Base-by-base conservation (phyloP, 2,329 filamentous ascomycete species). In the Alternaria brassicicola region DNA sequence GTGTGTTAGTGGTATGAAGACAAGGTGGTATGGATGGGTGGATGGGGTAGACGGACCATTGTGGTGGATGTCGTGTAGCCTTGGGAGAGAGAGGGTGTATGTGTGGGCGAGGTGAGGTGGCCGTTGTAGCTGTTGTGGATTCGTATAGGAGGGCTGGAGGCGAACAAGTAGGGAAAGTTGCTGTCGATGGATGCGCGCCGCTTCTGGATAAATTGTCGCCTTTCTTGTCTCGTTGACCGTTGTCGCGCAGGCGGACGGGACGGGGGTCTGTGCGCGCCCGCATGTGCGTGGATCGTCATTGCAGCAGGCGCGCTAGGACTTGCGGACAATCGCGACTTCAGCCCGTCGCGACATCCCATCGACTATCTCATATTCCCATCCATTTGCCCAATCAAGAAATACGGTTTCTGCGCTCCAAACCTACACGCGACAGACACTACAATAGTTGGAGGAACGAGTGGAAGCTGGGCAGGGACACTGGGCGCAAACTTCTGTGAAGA, bases 11-110 rank as follows among this genome's bases (percentile, higher is more conserved):
- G 54, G 13, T 19, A 13, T 25, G 13, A n/a, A n/a, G 35, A n/a
- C 23, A 19, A 42, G 23, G 28, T 26, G 35, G 3, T 21, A 6
- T 39, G 5, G 26, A 1, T 12, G 30, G 6, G 23, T 2, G 46
- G 8, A 4, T 4, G 48, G 6, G n/a, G 25, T 19, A n/a, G 5
- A 42, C 10, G 25, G 55, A 67, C 65, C 67, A 69, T 68, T 28
- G 48, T 59, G 42, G 13, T 6, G 17, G 38, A n/a, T 6, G 13
- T 15, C 4, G 15, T 13, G 30, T 33, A 15, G 31, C 31, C n/a
- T 35, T 9, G 42, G 9, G 25, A 15, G n/a, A 25, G 25, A 23
- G 13, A 4, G 13, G 9, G 43, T 10, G 9, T 5, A 28, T 26
- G 39, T 1, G 23, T 8, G 13, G 3, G 30, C 10, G 43, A 35